Base-by-base conservation (phyloP, 257 asterid species). In the Solanum tacnaense region DNA sequence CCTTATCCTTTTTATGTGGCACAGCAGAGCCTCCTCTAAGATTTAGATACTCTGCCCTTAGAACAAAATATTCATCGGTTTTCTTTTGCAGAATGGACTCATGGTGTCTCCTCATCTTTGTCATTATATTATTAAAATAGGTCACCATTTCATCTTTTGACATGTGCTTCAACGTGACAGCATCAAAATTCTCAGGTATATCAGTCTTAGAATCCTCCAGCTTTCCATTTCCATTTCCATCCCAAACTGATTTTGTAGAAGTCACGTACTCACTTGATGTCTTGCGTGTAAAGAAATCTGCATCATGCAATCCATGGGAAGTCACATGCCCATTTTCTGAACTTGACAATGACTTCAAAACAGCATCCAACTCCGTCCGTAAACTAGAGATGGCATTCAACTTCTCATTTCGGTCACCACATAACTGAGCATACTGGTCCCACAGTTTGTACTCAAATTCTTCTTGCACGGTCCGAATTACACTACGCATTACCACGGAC, bases 151-250 rank as follows among this genome's bases (percentile, higher is more conserved):
- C 92, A 82, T 93, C 98, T 88, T 87, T 91, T 2, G 62, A 5
- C 91, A 97, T 35, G 91, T 95, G 98, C 60, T 91, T 92, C 87
- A 96, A 90, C 84, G 84, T 94, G 41, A 90, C 93, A 87, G 92
- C 89, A 75, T 94, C 98, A 88, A 89, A 92, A 46, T 35, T 93
- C 92, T 95, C 97, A 38, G 92, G 92, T 39, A 91, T 91, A 89
- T 93, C 94, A 79, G 90, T 76, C 39, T 83, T 89, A 16, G 96
- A 87, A 87, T 70, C 92, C 65, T 87, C 96, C 67, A 87, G 56
- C n/a, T 39, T 88, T 86, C 93, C 99, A 93, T 93, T 87, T 87
- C 93, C 99, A 93, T 93, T 92, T 86, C 91, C 98, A 85, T 93
- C 95, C 87, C 65, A 68, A 86, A 83, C 87, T 18, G 94, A 67